These are phyloP conservation scores for Eimeria sp. DNA, from an alignment of 169 alveolate genomes.

Conservation along the genomic window DNA sequence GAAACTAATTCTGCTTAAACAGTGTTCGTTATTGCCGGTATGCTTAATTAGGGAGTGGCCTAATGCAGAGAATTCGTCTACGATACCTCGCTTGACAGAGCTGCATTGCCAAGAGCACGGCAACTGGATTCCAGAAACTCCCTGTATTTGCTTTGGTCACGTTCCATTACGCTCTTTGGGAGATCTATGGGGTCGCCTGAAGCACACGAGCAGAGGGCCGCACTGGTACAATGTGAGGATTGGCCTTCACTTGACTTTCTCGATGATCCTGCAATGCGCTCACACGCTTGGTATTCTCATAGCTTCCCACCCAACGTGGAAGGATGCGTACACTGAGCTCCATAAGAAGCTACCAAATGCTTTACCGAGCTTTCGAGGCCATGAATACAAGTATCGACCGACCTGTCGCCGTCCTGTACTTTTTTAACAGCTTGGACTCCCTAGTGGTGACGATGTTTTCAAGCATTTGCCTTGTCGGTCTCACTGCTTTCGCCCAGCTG, in stretches of 20 bases:
- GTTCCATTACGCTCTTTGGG: slow-evolving; percentile 4
- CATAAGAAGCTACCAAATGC: not conserved
- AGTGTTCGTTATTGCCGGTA: not conserved
- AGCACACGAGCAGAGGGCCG: not conserved
- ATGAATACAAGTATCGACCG: not conserved
- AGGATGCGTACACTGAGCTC: not conserved
- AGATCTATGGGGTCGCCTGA: slow-evolving; percentile 47
- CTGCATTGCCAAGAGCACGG: not conserved
- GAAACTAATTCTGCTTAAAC: not conserved
- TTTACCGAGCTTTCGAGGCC: not conserved
- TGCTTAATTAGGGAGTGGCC: not conserved
- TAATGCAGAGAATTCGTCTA: not conserved
- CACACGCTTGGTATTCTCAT: not conserved
- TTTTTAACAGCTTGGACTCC: not conserved
- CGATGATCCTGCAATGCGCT: not conserved
- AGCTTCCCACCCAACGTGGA: not conserved
- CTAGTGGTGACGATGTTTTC: not conserved
- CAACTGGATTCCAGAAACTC: slow-evolving; percentile 1
- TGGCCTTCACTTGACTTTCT: not conserved
- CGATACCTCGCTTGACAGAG: slow-evolving; percentile 44
- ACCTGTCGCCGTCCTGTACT: slow-evolving; percentile 67
- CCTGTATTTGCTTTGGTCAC: slow-evolving; percentile 23
- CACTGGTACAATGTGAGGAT: not conserved
- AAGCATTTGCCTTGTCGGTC: slow-evolving; percentile 50
- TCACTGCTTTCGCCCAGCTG: slow-evolving; percentile 63